Conservation (phyloP, 495 filamentous ascomycete genomes). For the Lentithecium fluviatile region DNA sequence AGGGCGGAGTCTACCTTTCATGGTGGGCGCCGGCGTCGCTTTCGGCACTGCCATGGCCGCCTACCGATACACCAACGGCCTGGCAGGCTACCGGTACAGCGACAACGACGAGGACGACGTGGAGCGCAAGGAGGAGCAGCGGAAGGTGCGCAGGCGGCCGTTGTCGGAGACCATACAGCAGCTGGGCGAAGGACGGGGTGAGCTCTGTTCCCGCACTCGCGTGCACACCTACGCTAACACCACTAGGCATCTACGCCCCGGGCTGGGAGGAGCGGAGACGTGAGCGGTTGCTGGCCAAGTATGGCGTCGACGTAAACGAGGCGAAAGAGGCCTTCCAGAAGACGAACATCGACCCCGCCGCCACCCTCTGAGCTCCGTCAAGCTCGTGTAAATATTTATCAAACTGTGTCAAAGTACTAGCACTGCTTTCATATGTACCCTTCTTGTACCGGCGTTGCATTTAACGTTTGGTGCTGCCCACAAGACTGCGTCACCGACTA, state of each 20-base stretch:
- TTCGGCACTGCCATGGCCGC: slow-evolving; percentile 63
- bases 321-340: neutral
- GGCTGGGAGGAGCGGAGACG: slow-evolving; percentile 85
- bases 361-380: neutral
- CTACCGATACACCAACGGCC: slow-evolving; percentile 77
- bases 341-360: neutral
- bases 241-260: slow-evolving; percentile 69
- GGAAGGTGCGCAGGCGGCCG: slow-evolving; percentile 71
- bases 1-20: slow-evolving; percentile 75
- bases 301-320: slow-evolving; percentile 72
- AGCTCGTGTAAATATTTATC: neutral
- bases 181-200: slow-evolving; percentile 89
- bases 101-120: slow-evolving; percentile 65
- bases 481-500: too few species aligned
- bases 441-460: too few species aligned
- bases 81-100: slow-evolving; percentile 59
- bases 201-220: slow-evolving; percentile 27
- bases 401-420: neutral
- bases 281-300: slow-evolving; percentile 81
- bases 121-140: slow-evolving; percentile 70
- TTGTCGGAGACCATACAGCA: slow-evolving; percentile 78
- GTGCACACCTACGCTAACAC: neutral
- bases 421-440: neutral
- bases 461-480: too few species aligned
- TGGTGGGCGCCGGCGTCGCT: slow-evolving; percentile 72